phyloP scores from a whole-genome alignment of 116 monocot genomes.

The Trichopus zeylanicus region DNA sequence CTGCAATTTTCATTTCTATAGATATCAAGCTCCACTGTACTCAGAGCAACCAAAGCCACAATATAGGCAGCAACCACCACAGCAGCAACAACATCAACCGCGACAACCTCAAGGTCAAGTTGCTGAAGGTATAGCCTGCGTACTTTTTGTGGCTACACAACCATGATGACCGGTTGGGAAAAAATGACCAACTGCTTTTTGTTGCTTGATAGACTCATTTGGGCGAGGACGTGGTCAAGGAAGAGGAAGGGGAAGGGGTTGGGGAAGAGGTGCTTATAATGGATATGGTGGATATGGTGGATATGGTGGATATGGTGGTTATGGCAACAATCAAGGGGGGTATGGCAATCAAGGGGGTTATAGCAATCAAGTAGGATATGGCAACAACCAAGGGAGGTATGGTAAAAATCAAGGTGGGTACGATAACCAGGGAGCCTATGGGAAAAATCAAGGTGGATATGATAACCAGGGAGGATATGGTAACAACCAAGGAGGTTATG shows the following conservation, averaged over 20 bases:
- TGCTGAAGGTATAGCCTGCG: constrained; percentile 42
- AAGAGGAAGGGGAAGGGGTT: constrained; percentile 77
- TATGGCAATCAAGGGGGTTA: constrained; percentile 4
- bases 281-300: constrained; percentile 54
- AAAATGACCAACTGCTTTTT: background rate
- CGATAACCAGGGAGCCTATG: too few species aligned
- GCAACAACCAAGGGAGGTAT: constrained; percentile 27
- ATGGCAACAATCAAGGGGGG: background rate
- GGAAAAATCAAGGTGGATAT: background rate
- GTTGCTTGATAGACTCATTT: constrained; percentile 40
- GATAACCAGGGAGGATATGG: too few species aligned
- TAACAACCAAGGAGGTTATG: too few species aligned
- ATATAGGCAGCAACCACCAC: constrained; percentile 27
- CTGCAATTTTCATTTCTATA: constrained; percentile 11
- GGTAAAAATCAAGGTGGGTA: background rate
- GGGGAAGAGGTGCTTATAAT: constrained; percentile 61
- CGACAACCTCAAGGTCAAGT: constrained; percentile 26
- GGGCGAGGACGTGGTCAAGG: constrained; percentile 67
- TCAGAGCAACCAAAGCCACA: constrained; percentile 45
- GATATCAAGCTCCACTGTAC: constrained; percentile 52
- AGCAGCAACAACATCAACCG: constrained; percentile 36
- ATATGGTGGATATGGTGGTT: background rate
- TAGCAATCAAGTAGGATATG: constrained; percentile 27
- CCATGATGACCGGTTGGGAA: background rate
- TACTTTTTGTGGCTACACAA: background rate